Evolutionary conservation across 768 basidiomycete species (phyloP), one percentile per base, ranked within the genome.

Genomic region (Russula earlei): DNA sequence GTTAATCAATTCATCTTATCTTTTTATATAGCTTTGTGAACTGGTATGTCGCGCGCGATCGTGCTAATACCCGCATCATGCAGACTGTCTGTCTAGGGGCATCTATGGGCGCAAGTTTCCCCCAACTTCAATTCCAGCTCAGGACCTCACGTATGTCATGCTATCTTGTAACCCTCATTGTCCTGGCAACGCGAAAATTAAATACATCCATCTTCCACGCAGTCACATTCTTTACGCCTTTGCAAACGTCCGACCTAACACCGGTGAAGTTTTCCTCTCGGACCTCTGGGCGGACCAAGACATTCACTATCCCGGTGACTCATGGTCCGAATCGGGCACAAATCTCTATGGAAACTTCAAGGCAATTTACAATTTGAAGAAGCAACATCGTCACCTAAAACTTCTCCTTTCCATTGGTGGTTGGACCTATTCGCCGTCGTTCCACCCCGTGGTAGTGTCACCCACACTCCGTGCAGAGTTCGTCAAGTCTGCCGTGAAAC

Each of bases 281-380:
- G 96, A 99, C 64, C 68, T 75, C 2, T 98, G 95, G 95, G 85
- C 93, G 0, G 96, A 99, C 74, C 82, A 94, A 65, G 91, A 98
- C 67, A 98, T 98, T 44, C 96, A 98, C 68, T 94, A 95, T 67
- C 84, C 87, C 0, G 89, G 86, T 8, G 96, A 99, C 70, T 87
- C 85, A 4, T 99, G 96, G 96, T 87, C 93, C 62, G 95, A 98
- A 51, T 67, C 67, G 25, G 93, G 92, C 42, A 84, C 77, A 60
- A 96, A 98, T 69, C 80, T 98, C 17, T 98, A 95, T 64, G 94
- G 94, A 51, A 95, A 95, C 70, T 81, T 98, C 72, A 96, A 95
- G 67, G 89, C 88, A 48, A 80, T 98, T 55, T 94, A 93, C 69
- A 78, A 87, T 31, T 76, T 97, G 62, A 98, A 98, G 77, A 86